phyloP scores from a whole-genome alignment of 2,329 filamentous ascomycete genomes.

The Neonectria sp. region DNA sequence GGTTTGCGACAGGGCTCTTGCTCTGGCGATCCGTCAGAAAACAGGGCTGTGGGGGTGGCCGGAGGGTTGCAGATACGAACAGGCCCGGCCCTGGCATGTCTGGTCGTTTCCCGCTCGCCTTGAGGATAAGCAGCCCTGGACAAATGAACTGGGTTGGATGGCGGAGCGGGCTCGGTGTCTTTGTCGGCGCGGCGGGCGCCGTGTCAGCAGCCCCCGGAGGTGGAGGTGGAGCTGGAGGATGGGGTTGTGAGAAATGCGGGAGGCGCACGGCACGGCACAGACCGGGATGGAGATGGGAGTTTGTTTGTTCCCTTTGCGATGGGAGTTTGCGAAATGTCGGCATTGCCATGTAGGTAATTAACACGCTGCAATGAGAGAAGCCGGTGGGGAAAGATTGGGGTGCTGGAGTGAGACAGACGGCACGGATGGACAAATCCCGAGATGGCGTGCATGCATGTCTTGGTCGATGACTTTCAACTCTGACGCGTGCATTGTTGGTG shows the following conservation, averaged over 20 bases:
- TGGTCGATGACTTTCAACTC: neutral
- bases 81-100: neutral
- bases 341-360: neutral
- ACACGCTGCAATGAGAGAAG: neutral
- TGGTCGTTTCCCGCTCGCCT: neutral
- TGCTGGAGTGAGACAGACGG: neutral
- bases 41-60: neutral
- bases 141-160: neutral
- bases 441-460: neutral
- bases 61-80: neutral
- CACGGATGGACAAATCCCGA: neutral
- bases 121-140: neutral
- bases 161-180: constrained; percentile 20
- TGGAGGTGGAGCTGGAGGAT: too few species aligned
- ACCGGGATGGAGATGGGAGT: neutral
- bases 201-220: neutral
- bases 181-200: constrained; percentile 19
- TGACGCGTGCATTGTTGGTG: constrained; percentile 9
- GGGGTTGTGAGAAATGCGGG: constrained; percentile 8
- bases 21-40: neutral
- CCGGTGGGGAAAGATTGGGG: neutral
- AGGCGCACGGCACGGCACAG: constrained; percentile 10
- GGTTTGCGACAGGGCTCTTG: constrained; percentile 7
- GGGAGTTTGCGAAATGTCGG: neutral
- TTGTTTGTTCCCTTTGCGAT: neutral